Evolutionary conservation across 192 early-diverging fungal species (phyloP).

Genomic region (Chytriomyces sp.): DNA sequence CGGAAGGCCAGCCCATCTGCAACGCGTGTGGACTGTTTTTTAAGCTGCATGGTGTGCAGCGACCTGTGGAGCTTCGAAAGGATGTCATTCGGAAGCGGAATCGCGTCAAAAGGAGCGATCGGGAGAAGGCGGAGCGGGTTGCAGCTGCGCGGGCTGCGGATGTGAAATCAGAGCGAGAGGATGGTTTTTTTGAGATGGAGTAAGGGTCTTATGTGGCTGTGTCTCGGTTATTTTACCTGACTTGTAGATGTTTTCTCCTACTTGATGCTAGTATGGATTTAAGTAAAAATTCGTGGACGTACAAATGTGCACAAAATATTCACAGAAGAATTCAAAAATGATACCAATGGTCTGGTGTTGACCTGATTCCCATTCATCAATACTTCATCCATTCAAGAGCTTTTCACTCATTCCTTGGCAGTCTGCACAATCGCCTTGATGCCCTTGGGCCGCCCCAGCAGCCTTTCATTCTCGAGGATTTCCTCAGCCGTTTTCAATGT

Average conservation of each 20-base stretch:
- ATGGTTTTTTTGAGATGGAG: neutral
- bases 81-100: slow-evolving; percentile 92
- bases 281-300: too few species aligned
- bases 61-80: slow-evolving; percentile 87
- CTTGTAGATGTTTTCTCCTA: too few species aligned
- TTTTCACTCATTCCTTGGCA: too few species aligned
- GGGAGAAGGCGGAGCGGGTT: neutral
- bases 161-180: neutral
- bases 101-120: slow-evolving; percentile 53
- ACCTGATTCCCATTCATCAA: too few species aligned
- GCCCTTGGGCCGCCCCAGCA: slow-evolving; percentile 13
- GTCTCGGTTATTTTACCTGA: neutral
- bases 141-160: slow-evolving; percentile 5
- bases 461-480: neutral
- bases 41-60: slow-evolving; percentile 88
- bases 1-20: slow-evolving; percentile 87
- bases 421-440: too few species aligned
- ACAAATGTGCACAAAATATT: too few species aligned
- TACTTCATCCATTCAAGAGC: too few species aligned
- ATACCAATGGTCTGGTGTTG: too few species aligned
- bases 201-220: neutral
- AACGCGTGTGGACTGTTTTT: slow-evolving; percentile 96
- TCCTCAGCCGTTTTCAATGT: slow-evolving; percentile 16
- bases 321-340: too few species aligned
- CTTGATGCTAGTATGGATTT: too few species aligned